A percentile compares a stretch with the other conserved stretches of the same genome.
Evolutionary conservation across 768 basidiomycete species (phyloP).

Genomic region (Lepiota brunneoincarnata): DNA sequence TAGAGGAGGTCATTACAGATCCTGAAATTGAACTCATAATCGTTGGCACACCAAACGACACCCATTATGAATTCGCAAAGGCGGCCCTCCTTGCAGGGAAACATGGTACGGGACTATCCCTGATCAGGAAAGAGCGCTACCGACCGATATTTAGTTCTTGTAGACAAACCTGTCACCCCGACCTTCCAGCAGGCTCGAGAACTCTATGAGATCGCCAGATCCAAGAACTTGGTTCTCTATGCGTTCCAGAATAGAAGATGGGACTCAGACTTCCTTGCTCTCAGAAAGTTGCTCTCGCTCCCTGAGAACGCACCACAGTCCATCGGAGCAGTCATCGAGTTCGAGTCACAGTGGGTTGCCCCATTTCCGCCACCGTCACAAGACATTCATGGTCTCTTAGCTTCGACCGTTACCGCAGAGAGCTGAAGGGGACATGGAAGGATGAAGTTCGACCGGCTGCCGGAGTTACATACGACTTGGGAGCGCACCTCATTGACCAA

Average conservation of each 20-base stretch:
- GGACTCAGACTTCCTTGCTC: constrained; percentile 75
- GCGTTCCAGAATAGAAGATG: constrained; percentile 75
- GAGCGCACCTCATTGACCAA: constrained; percentile 80
- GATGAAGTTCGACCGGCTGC: constrained; percentile 59
- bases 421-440: constrained; percentile 76
- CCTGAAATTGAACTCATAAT: constrained; percentile 65
- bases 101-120: constrained; percentile 46
- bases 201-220: constrained; percentile 55
- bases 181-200: constrained; percentile 56
- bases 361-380: background rate
- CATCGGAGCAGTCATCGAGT: constrained; percentile 63
- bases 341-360: constrained; percentile 66
- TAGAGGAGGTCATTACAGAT: constrained; percentile 63
- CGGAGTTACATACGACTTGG: constrained; percentile 76
- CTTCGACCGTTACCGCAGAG: constrained; percentile 71
- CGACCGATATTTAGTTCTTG: constrained; percentile 48
- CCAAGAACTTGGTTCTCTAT: constrained; percentile 63
- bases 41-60: constrained; percentile 70
- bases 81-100: constrained; percentile 66
- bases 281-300: constrained; percentile 55
- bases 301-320: constrained; percentile 49
- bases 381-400: constrained; percentile 28
- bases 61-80: constrained; percentile 69
- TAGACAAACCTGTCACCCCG: constrained; percentile 77
- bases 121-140: background rate